Conservation (phyloP, 805 yeast genomes). For the Saturnispora mendoncae region DNA sequence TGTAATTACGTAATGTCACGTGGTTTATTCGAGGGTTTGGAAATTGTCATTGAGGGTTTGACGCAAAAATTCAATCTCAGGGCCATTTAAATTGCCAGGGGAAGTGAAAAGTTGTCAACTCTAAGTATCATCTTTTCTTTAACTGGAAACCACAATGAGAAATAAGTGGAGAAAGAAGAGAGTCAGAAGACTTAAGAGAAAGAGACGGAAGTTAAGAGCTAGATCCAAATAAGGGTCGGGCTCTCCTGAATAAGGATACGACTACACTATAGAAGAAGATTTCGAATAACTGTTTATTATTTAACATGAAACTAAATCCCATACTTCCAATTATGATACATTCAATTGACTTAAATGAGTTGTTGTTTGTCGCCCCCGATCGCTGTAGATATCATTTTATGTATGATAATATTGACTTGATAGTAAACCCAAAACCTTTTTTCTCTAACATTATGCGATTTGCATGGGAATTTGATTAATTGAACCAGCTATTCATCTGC, state of each 20-base stretch:
- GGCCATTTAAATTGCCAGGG: not conserved
- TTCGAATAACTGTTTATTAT: too few species aligned
- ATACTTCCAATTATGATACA: too few species aligned
- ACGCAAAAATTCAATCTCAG: not conserved
- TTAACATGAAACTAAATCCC: too few species aligned
- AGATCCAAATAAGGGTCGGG: constrained; percentile 77
- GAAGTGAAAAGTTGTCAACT: not conserved
- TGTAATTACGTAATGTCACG: too few species aligned
- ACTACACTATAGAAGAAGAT: not conserved
- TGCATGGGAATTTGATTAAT: too few species aligned
- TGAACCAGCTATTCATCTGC: too few species aligned
- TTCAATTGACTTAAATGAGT: too few species aligned
- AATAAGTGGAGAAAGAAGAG: constrained; percentile 99
- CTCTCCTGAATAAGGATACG: not conserved
- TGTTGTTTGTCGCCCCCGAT: too few species aligned
- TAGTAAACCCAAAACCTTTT: too few species aligned
- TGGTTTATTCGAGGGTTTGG: constrained; percentile 1
- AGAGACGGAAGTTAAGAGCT: constrained; percentile 99
- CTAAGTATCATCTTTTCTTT: constrained; percentile 1
- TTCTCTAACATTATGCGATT: too few species aligned
- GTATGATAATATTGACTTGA: too few species aligned
- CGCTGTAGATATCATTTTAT: too few species aligned
- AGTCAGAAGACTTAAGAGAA: constrained; percentile 99
- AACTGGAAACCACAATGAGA: constrained; percentile 50
- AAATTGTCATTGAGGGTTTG: not conserved